phyloP scores from a whole-genome alignment of 176 grass and related monocot genomes.

The Avena sativa region DNA sequence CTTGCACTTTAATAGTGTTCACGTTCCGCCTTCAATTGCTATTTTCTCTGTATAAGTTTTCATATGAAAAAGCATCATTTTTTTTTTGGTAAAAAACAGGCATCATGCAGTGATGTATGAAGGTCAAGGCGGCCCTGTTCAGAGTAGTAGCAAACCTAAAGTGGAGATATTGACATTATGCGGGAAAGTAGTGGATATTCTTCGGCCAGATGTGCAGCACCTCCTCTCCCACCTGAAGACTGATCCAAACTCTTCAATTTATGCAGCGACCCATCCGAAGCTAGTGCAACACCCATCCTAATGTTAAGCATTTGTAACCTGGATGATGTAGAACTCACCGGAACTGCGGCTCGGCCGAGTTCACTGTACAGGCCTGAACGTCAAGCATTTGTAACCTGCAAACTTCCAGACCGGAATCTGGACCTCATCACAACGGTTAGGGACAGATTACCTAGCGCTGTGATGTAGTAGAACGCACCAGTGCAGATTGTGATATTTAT shows the following conservation, averaged over 20 bases:
- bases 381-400: conserved; percentile 16
- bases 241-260: conserved; percentile 78
- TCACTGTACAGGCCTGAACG: neutral
- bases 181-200: conserved; percentile 81
- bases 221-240: conserved; percentile 86
- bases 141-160: conserved; percentile 92
- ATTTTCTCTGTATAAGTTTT: neutral
- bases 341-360: neutral
- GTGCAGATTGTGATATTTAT: neutral
- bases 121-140: conserved; percentile 96
- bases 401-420: neutral
- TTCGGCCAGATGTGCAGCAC: conserved; percentile 92
- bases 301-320: neutral
- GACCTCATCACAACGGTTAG: conserved; percentile 3
- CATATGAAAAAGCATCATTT: neutral
- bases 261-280: conserved; percentile 99
- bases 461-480: conserved; percentile 19
- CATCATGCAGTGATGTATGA: conserved; percentile 98
- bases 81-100: conserved; percentile 47
- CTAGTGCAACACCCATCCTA: conserved; percentile 66
- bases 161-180: conserved; percentile 90
- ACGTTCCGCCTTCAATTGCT: neutral
- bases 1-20: neutral
- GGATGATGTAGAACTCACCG: conserved; percentile 5
- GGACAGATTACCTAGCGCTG: neutral